These are phyloP conservation scores for Aspergillus quadrilineatus DNA, from an alignment of 2,329 filamentous ascomycete genomes.

Conservation along the genomic window DNA sequence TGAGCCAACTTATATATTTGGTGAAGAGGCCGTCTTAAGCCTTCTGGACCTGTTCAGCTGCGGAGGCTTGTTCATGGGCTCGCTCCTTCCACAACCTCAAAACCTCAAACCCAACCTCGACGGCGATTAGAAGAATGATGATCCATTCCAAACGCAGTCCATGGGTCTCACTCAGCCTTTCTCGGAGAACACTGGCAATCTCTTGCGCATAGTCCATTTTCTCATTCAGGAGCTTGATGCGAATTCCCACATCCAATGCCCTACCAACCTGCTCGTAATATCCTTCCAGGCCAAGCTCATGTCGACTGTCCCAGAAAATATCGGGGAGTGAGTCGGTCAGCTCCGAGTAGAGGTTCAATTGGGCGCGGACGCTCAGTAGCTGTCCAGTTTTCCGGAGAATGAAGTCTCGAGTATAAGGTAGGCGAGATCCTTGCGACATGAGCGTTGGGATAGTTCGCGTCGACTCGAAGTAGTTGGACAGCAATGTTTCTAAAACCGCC, in stretches of 20 bases:
- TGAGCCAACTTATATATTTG: not conserved
- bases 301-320: constrained; percentile 90
- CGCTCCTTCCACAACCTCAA: constrained; percentile 68
- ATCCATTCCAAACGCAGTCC: constrained; percentile 88
- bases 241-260: constrained; percentile 84
- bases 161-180: constrained; percentile 87
- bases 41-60: constrained; percentile 5
- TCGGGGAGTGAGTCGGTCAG: constrained; percentile 93
- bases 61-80: constrained; percentile 36
- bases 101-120: constrained; percentile 88
- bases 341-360: constrained; percentile 95
- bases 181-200: constrained; percentile 83
- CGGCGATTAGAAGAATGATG: constrained; percentile 88
- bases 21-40: not conserved
- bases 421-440: constrained; percentile 65
- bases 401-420: constrained; percentile 69
- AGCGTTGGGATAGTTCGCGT: constrained; percentile 79
- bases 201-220: constrained; percentile 98
- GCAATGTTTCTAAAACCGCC: constrained; percentile 80
- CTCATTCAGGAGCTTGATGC: constrained; percentile 89
- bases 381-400: constrained; percentile 93
- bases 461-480: constrained; percentile 81
- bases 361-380: constrained; percentile 81
- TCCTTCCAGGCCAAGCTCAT: constrained; percentile 84
- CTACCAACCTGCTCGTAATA: constrained; percentile 94